Conservation (phyloP, 75 land plant genomes). For the Chamaecyparis obtusa region DNA sequence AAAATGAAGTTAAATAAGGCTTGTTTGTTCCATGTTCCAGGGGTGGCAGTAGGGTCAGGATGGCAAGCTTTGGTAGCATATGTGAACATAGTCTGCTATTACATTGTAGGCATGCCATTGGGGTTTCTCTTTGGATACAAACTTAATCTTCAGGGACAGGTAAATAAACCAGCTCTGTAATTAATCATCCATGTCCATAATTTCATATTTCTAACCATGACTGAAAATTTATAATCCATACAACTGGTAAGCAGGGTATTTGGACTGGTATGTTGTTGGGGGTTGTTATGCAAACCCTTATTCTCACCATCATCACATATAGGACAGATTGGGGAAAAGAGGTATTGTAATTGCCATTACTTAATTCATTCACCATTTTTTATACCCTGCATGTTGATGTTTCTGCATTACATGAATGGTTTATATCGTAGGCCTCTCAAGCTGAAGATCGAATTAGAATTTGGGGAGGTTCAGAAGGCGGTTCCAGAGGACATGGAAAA, state of each 20-base stretch:
- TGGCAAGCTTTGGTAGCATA: conserved; percentile 4
- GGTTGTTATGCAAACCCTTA: conserved; percentile 11
- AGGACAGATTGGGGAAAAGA: conserved; percentile 23
- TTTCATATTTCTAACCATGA: neutral
- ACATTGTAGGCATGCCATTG: neutral
- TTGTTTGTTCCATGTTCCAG: neutral
- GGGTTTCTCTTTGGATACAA: neutral
- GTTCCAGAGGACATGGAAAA: neutral
- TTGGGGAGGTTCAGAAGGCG: conserved; percentile 5
- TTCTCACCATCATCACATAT: conserved; percentile 8
- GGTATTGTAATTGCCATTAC: neutral
- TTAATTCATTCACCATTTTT: neutral
- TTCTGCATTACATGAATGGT: neutral
- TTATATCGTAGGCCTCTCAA: neutral
- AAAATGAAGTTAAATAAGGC: neutral
- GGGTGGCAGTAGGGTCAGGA: conserved; percentile 1
- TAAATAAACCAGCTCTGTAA: neutral
- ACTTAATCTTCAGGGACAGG: neutral
- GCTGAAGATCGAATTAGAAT: neutral
- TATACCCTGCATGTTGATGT: neutral
- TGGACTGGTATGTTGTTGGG: conserved; percentile 24
- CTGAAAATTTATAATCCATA: neutral
- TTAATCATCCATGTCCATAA: neutral
- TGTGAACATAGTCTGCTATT: conserved; percentile 6
- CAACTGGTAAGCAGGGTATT: conserved; percentile 16